These are phyloP conservation scores for Perilla frutescens DNA, from an alignment of 257 asterid genomes.

Conservation along the genomic window DNA sequence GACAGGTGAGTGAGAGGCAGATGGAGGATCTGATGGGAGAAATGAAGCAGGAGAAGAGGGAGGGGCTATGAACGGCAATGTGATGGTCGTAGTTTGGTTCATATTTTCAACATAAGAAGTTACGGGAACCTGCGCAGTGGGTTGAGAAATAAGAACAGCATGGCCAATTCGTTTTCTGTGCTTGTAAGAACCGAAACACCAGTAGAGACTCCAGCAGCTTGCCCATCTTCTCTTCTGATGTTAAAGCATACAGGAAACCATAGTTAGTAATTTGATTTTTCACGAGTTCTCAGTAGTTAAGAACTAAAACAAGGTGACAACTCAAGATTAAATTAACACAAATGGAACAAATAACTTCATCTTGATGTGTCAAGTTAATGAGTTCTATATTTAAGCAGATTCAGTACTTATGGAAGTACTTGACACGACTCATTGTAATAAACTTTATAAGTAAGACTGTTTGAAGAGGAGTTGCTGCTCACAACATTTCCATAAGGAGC, in stretches of 20 bases:
- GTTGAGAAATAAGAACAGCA: conserved; percentile 76
- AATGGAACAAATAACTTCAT: not conserved
- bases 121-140: conserved; percentile 42
- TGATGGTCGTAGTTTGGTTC: conserved; percentile 48
- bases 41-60: conserved; percentile 91
- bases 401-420: not conserved
- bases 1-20: conserved; percentile 72
- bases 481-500: no score
- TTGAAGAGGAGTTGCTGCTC: no score
- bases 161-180: conserved; percentile 80
- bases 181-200: conserved; percentile 87
- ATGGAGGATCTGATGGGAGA: conserved; percentile 80
- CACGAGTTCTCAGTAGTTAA: not conserved
- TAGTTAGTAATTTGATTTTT: conserved; percentile 12
- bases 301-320: conserved; percentile 43
- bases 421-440: not conserved
- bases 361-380: not conserved
- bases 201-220: conserved; percentile 78
- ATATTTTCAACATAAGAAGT: conserved; percentile 52
- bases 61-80: conserved; percentile 85
- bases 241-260: conserved; percentile 21
- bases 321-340: no score
- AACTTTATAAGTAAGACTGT: no score
- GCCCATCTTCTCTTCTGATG: conserved; percentile 90
- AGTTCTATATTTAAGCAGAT: not conserved